Conservation (phyloP, 225 moss, liverwort and hornwort species). For the Marchantia paleacea region DNA sequence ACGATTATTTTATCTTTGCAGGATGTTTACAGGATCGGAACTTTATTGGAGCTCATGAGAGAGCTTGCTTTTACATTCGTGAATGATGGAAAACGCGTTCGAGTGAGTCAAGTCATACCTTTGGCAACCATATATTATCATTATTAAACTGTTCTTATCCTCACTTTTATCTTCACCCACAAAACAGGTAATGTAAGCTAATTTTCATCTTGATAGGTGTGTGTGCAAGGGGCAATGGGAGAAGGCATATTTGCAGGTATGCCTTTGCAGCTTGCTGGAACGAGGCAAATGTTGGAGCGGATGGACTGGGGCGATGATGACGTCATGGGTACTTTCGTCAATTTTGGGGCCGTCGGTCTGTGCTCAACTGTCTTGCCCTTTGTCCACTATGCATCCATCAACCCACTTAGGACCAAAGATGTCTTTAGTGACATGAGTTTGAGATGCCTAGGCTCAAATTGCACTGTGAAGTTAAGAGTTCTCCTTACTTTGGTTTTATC, state of each 20-base stretch:
- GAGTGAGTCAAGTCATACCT: conserved; percentile 38
- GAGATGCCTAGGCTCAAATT: no score
- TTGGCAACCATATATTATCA: neutral
- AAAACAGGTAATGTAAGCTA: neutral
- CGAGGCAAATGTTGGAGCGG: conserved; percentile 71
- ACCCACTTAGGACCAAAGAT: no score
- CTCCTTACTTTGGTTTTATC: neutral
- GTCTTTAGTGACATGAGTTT: no score
- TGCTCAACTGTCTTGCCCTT: neutral
- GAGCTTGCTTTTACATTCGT: conserved; percentile 92
- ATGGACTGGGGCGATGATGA: conserved; percentile 97
- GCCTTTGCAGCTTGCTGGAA: conserved; percentile 83
- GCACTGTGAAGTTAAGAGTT: neutral
- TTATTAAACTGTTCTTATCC: neutral
- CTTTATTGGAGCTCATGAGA: conserved; percentile 80
- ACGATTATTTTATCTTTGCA: conserved; percentile 23
- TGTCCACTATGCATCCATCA: neutral
- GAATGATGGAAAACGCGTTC: conserved; percentile 86
- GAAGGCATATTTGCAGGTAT: conserved; percentile 91
- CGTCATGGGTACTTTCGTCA: conserved; percentile 81
- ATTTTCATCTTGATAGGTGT: conserved; percentile 44
- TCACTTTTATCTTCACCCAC: neutral
- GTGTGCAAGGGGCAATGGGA: conserved; percentile 98
- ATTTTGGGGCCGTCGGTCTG: conserved; percentile 78
- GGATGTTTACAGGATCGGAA: conserved; percentile 98